A percentile compares a stretch with the other conserved stretches of the same genome.
Conservation (phyloP, 345 rosid genomes). For the Isatis tinctoria region DNA sequence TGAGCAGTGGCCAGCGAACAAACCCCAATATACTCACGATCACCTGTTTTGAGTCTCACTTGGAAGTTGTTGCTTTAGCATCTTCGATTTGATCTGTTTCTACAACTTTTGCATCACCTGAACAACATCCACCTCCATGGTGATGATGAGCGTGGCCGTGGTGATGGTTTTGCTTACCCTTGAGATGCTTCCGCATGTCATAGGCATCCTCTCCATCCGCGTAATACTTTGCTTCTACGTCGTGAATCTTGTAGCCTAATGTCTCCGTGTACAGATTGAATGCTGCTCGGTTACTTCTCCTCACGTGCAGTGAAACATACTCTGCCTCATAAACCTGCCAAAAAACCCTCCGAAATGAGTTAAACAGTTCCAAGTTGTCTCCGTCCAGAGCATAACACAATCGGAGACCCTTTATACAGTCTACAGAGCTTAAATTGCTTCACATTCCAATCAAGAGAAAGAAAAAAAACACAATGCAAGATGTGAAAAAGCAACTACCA, state of each 20-base stretch:
- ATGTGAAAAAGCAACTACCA: not conserved
- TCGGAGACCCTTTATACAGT: not conserved
- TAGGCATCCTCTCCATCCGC: slow-evolving; percentile 99
- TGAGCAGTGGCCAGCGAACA: slow-evolving; percentile 1
- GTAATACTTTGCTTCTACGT: slow-evolving; percentile 93
- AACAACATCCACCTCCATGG: slow-evolving; percentile 87
- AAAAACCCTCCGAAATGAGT: not conserved
- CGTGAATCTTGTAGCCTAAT: slow-evolving; percentile 80
- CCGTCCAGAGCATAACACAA: slow-evolving; percentile 4
- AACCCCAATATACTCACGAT: not conserved
- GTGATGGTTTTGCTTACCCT: slow-evolving; percentile 73
- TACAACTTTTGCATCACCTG: slow-evolving; percentile 49
- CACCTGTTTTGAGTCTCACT: slow-evolving; percentile 42
- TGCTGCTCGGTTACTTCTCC: slow-evolving; percentile 97
- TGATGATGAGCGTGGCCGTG: slow-evolving; percentile 57
- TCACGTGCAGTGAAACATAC: slow-evolving; percentile 88
- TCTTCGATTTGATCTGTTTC: slow-evolving; percentile 46
- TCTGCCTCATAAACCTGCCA: slow-evolving; percentile 84
- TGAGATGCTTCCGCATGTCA: slow-evolving; percentile 93
- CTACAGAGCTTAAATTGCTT: not conserved
- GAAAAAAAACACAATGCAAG: not conserved
- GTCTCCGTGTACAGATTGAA: slow-evolving; percentile 88
- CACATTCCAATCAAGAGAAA: not conserved
- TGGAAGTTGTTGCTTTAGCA: slow-evolving; percentile 54
- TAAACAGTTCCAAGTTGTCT: not conserved